Base-by-base conservation (phyloP, 352 stramenopile species). In the Aphanomyces invadans region DNA sequence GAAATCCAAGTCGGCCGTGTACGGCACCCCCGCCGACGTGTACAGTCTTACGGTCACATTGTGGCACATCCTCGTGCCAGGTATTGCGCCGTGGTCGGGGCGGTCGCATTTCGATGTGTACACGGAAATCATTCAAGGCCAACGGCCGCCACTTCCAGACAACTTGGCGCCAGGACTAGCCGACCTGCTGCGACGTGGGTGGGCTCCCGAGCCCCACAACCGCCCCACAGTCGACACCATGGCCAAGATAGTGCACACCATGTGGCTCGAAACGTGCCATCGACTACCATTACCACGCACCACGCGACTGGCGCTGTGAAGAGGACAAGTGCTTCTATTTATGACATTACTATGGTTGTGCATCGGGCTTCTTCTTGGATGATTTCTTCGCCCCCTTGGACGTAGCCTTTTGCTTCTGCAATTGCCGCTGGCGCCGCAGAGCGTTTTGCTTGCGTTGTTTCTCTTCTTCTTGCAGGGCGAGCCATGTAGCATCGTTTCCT, bases 41-140 rank as follows among this genome's bases (percentile, higher is more conserved):
- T 93, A 93, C 73, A 90, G 81, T 57, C 65, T 93, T 4, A 90
- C 91, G 81, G 90, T 93, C 64, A 92, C 85, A 55, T 68, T 93
- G 12, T 93, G 85, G 85, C 82, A 93, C 70, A 93, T 93, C 68
- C 81, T 93, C 74, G 82, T 92, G 32, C 85, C 83, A 1, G 77
- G 75, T 33, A 77, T 76, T 0, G 89, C 78, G 71, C 85, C 85
- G 7, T 94, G 85, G 85, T 78, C 83, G 44, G 69, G 71, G 63
- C 83, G 82, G 39, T 82, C 83, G 7, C 85, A 92, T 45, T 70
- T 94, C 12, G 76, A 94, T 70, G 85, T 94, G 33, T 94, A 94
- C 72, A 86, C 70, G 12, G 76, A 72, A 46, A 83, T 92, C 23
- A 76, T 81, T 15, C 78, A 88, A 33, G 83, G 85, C 28, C 83